Evolutionary conservation across 2,329 filamentous ascomycete genomes (phyloP), one percentile per base, ranked within the genome.

Genomic region (Colletotrichum spinosum): DNA sequence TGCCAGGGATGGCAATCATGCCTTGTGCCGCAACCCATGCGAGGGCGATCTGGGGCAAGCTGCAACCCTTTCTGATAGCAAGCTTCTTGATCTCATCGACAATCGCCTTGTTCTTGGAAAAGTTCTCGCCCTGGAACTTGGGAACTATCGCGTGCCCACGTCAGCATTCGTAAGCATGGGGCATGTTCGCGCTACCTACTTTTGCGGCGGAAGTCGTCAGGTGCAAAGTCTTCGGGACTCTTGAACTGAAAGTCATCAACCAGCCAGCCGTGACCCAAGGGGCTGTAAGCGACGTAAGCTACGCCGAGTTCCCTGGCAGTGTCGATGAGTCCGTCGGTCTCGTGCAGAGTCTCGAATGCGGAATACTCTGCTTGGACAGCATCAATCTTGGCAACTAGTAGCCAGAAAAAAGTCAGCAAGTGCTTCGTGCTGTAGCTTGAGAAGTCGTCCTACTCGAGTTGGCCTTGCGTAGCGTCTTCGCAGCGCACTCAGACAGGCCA

Each of bases 281-380:
- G 81, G 33, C 81, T 81, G 55, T 80, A 83, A 0, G 81, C 81
- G 1, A 83, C 78, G 48, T 77, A 83, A 0, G 81, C 77, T 0
- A 83, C 69, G 1, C 72, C 76, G 1, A 83, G 68, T 39, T 83
- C 80, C 38, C 73, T 77, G 1, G 75, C 75, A 1, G 80, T 75
- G 0, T 81, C 74, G 15, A 83, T 80, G 4, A 83, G 69, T 2
- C 74, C 77, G 35, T 69, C 67, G 12, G 65, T 66, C 60, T 72
- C 72, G 60, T 69, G 70, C 2, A 70, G 6, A 2, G 67, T 70
- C 64, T 71, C 70, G 42, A 72, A 68, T 2, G 67, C 67, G n/a
- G 74, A 82, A 70, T 83, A 82, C 58, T 83, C 81, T 2, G 80
- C 80, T 60, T 83, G 80, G 2, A 83, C 55, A 2, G 81, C 81